phyloP scores from a whole-genome alignment of 768 basidiomycete species.

The Psilocybe azurescens region DNA sequence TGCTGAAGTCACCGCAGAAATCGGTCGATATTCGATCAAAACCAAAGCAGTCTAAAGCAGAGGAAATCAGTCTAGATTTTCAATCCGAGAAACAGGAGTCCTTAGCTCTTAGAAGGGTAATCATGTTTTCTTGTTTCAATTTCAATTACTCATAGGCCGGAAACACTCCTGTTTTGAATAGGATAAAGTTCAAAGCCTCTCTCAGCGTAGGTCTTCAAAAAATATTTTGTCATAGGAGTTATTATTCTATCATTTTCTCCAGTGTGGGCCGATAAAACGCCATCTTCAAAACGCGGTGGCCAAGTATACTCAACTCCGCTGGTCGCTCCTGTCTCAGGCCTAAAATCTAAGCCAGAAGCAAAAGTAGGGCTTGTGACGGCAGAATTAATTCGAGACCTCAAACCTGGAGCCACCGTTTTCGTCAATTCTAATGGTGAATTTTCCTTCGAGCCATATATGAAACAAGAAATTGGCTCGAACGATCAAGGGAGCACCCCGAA shows the following conservation, averaged over 20 bases:
- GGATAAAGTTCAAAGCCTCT: slow-evolving; percentile 21
- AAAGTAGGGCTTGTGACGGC: neutral
- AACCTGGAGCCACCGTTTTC: neutral
- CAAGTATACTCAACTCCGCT: neutral
- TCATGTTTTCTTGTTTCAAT: neutral
- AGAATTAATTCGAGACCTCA: neutral
- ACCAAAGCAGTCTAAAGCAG: slow-evolving; percentile 23
- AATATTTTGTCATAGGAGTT: neutral
- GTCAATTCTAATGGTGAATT: slow-evolving; percentile 5
- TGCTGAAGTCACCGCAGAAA: slow-evolving; percentile 5
- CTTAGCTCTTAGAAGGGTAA: slow-evolving; percentile 14
- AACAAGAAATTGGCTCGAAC: neutral
- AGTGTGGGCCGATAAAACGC: slow-evolving; percentile 14
- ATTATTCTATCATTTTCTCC: neutral
- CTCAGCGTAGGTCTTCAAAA: slow-evolving; percentile 16
- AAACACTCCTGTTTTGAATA: neutral
- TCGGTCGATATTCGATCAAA: neutral
- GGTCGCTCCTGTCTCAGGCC: neutral
- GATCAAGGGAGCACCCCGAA: neutral
- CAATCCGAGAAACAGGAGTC: slow-evolving; percentile 1
- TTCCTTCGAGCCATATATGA: neutral
- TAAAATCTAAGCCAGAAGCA: neutral
- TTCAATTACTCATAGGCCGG: neutral
- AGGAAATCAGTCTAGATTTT: slow-evolving; percentile 21
- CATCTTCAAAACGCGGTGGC: neutral